These are phyloP conservation scores for Colletotrichum theobromicola DNA, from an alignment of 2,329 filamentous ascomycete genomes.

Conservation along the genomic window DNA sequence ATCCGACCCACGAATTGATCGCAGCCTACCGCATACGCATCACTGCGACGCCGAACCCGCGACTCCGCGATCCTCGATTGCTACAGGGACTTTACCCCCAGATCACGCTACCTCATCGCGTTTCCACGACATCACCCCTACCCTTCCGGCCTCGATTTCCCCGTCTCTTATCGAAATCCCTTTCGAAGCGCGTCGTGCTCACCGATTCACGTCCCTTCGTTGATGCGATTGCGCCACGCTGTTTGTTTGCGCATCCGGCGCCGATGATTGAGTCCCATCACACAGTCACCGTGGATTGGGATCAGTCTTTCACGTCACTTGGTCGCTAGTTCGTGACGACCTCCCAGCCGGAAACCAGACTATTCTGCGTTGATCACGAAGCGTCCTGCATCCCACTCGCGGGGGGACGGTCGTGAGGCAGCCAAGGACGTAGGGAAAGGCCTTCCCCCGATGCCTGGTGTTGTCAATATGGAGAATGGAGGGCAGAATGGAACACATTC, in stretches of 20 bases:
- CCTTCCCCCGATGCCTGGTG: constrained; percentile 51
- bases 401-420: constrained; percentile 21
- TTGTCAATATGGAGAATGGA: constrained; percentile 62
- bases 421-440: constrained; percentile 16
- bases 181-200: not conserved
- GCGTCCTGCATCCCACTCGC: not conserved
- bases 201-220: not conserved
- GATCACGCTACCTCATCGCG: constrained; percentile 4
- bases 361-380: not conserved
- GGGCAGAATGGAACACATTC: constrained; percentile 57
- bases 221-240: constrained; percentile 16
- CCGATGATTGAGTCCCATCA: constrained; percentile 19
- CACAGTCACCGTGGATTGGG: constrained; percentile 1
- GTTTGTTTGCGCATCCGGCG: constrained; percentile 20
- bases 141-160: not conserved
- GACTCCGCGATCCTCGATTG: not conserved
- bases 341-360: not conserved
- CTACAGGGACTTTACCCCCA: not conserved
- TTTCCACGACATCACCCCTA: constrained; percentile 1
- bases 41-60: not conserved
- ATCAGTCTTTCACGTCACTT: not conserved
- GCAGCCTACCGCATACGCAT: not conserved
- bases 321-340: not conserved
- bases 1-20: not conserved
- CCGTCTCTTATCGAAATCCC: not conserved